A percentile compares a stretch with the other conserved stretches of the same genome.
Evolutionary conservation across 768 basidiomycete genomes (phyloP).

Genomic region (Psilocybe sp.): DNA sequence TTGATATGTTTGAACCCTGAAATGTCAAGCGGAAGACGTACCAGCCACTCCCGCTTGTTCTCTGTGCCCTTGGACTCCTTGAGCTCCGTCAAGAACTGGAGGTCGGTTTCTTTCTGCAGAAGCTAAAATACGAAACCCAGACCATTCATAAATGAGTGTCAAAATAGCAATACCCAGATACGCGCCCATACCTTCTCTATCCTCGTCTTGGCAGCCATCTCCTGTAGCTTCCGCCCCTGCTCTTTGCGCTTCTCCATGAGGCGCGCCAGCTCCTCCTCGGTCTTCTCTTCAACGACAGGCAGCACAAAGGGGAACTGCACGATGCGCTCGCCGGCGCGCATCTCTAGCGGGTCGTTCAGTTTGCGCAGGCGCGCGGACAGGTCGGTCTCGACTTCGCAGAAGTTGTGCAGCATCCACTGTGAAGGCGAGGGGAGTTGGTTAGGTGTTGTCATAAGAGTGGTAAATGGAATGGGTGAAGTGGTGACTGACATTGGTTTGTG

Average conservation of each 20-base stretch:
- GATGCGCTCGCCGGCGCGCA: constrained; percentile 67
- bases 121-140: constrained; percentile 40
- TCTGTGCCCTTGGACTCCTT: constrained; percentile 58
- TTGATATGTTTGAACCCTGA: not conserved
- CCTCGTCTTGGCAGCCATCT: constrained; percentile 82
- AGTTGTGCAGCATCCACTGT: constrained; percentile 89
- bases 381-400: constrained; percentile 80
- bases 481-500: constrained; percentile 69
- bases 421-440: not conserved
- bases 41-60: constrained; percentile 76
- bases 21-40: constrained; percentile 25
- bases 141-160: not conserved
- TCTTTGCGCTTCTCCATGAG: constrained; percentile 80
- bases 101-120: constrained; percentile 70
- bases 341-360: constrained; percentile 61
- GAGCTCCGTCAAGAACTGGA: constrained; percentile 62
- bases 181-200: constrained; percentile 68
- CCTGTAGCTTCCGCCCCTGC: constrained; percentile 85
- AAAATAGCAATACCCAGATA: not conserved
- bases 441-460: not conserved
- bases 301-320: constrained; percentile 86
- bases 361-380: constrained; percentile 66
- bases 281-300: constrained; percentile 73
- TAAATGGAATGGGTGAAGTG: not conserved
- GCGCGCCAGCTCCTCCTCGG: constrained; percentile 83